Percentiles rank a stretch among this genome's conserved stretches.
These are phyloP conservation scores for Aspergillus ellipticus DNA, from an alignment of 495 filamentous ascomycete species.

Conservation along the genomic window DNA sequence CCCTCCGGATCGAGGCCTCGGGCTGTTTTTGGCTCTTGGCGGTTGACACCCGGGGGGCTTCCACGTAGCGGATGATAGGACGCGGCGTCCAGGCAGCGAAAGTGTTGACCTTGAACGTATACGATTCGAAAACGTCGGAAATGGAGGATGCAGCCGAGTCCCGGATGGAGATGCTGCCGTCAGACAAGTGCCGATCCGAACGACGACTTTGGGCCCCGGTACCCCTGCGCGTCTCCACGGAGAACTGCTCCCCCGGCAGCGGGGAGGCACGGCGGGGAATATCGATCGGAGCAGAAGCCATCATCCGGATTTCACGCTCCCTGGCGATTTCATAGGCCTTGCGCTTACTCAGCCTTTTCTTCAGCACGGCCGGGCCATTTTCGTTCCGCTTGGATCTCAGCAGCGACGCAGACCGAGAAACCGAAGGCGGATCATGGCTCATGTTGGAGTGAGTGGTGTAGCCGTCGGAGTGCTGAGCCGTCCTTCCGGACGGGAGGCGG, in stretches of 20 bases:
- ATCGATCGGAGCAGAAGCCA: constrained; percentile 63
- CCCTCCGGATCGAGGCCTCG: constrained; percentile 35
- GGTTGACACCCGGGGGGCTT: constrained; percentile 50
- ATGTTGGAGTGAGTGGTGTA: constrained; percentile 42
- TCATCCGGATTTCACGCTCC: constrained; percentile 82
- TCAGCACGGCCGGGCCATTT: constrained; percentile 49
- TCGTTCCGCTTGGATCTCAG: constrained; percentile 58
- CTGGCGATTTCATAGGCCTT: constrained; percentile 68
- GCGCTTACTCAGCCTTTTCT: constrained; percentile 74
- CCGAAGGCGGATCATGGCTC: constrained; percentile 35
- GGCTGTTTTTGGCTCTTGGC: constrained; percentile 34
- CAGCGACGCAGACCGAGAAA: constrained; percentile 57
- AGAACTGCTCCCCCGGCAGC: constrained; percentile 35
- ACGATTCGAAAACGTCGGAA: constrained; percentile 64
- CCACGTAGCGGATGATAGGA: constrained; percentile 71
- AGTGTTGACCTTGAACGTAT: constrained; percentile 70
- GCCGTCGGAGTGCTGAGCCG: constrained; percentile 36
- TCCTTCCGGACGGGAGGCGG: constrained; percentile 18
- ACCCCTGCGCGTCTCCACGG: constrained; percentile 61
- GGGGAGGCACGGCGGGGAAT: constrained; percentile 58
- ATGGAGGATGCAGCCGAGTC: constrained; percentile 71
- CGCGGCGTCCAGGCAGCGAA: constrained; percentile 74
- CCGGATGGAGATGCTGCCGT: constrained; percentile 66
- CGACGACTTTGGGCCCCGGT: constrained; percentile 55
- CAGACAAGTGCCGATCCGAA: constrained; percentile 60